Evolutionary conservation across 1,284 basidiomycete genomes (phyloP), one percentile per base, ranked within the genome.

Genomic region (Moniliophthora roreri): DNA sequence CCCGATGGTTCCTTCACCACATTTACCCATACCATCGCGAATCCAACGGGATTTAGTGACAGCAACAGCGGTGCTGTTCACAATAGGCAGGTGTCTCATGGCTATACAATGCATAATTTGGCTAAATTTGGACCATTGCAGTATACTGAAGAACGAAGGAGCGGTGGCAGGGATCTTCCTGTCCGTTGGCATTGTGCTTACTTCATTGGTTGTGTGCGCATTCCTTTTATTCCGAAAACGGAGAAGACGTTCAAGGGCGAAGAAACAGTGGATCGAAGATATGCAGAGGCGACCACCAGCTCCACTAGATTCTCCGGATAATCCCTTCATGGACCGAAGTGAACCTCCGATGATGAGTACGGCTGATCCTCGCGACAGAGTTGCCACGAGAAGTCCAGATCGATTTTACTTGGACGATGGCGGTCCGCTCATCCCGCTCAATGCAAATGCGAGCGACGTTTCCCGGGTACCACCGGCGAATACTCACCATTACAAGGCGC

Each of bases 141-240:
- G 83, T 9, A 79, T 87, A 63, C 74, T 84, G 52, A 64, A 71
- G 15, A 78, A 85, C 57, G 74, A 68, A 41, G 78, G 78, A 3
- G 79, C 78, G 8, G 78, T 84, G 11, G 77, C 78, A 15, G 84
- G 80, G 2, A 76, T 81, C 15, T 85, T 87, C 63, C 67, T 80
- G 5, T 76, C 71, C 16, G 71, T 80, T 26, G 84, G 78, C 18
- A 57, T 85, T 13, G 58, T 74, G 34, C 62, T 72, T 6, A 67
- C 75, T 5, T 68, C 69, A 3, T 36, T 78, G 1, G 53, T 71
- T 4, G 62, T 66, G 8, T 71, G 68, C 21, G 46, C 73, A 26
- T 60, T 76, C 39, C 67, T 71, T 50, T 64, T 69, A 54, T 72
- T 73, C 55, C 70, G 73, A 32, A 78, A 77, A 40, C 67, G 68